phyloP scores from a whole-genome alignment of 306 rosid genomes.

The Hippophae rhamnoides region DNA sequence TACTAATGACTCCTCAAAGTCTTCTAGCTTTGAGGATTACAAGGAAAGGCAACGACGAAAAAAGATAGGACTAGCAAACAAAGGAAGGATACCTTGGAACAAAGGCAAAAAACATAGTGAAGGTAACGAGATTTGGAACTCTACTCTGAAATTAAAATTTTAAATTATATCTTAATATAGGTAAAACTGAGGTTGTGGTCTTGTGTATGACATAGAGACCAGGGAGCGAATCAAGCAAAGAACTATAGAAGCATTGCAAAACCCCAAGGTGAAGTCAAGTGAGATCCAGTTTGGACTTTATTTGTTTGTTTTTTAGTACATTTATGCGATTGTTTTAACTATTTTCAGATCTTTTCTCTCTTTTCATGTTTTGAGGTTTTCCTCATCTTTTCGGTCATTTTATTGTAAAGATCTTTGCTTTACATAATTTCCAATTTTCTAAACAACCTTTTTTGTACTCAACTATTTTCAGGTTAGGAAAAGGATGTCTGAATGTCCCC shows the following conservation, averaged over 20 bases:
- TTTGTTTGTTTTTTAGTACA: too few relatives aligned
- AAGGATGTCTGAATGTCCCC: constrained; percentile 65
- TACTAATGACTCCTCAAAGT: constrained; percentile 14
- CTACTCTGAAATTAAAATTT: constrained; percentile 6
- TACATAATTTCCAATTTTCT: neutral
- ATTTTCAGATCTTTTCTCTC: too few relatives aligned
- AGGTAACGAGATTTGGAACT: constrained; percentile 33
- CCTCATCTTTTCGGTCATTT: neutral
- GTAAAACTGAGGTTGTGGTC: constrained; percentile 14
- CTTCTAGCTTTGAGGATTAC: constrained; percentile 16
- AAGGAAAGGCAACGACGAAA: constrained; percentile 61
- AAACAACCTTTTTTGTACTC: constrained; percentile 1
- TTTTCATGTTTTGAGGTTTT: neutral
- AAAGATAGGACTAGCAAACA: constrained; percentile 78
- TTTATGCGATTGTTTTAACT: too few relatives aligned
- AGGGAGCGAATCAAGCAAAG: constrained; percentile 55
- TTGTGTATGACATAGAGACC: constrained; percentile 44
- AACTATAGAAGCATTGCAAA: constrained; percentile 70
- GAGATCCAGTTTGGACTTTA: constrained; percentile 30
- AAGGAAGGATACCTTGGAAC: constrained; percentile 90
- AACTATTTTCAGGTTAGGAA: constrained; percentile 54
- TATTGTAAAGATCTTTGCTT: constrained; percentile 7
- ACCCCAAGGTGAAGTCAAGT: constrained; percentile 93
- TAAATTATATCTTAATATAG: constrained; percentile 8
- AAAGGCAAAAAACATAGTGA: constrained; percentile 73